Base-by-base conservation (phyloP, 2,329 filamentous ascomycete species). In the Fusarium pseudoanthophilum region DNA sequence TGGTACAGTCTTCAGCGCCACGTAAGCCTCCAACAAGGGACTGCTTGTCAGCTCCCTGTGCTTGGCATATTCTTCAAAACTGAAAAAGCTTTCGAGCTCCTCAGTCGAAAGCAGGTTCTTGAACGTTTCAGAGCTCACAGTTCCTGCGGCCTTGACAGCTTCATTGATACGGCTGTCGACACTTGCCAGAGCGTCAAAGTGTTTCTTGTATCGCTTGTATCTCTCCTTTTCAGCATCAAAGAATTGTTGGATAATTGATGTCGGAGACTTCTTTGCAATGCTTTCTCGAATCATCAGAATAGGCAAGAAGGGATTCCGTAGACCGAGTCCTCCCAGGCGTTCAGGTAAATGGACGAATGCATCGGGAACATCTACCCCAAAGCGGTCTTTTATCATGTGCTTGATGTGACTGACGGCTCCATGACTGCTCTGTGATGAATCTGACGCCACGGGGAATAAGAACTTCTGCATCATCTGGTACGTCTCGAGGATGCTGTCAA, bases 401-500 rank as follows among this genome's bases (percentile, higher is more conserved):
- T 61, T 61, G 9, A 61, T 39, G 15, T 61, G 15, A 1, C 39
- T 26, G 1, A 57, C 49, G 2, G 49, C 49, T 4, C 59, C 59
- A 36, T 61, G 24, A 2, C 36, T 57, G 20, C 16, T 36, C 1
- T 36, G 6, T 20, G 11, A 2, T 13, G 37, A 43, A 7, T n/a
- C n/a, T 11, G 15, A 7, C 8, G n/a, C 24, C 8, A n/a, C 49
- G 6, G 51, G 37, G 15, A 61, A 61, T 8, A 61, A 6, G 49
- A 61, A 61, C 4, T 20, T 2, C 2, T 61, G 59, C 59, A 61
- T 61, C 37, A 36, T 42, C 30, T 57, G 49, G 4, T 61, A 61
- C 0, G 59, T 61, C 15, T 61, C 59, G 4, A 61, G 11, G 5
- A 61, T 61, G 14, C 59, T 61, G 2, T 61, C 59, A 3, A 61